Percentiles rank a stretch among this genome's conserved stretches.
phyloP scores from a whole-genome alignment of 805 yeast genomes.

The Cyberlindnera euphorbiae region DNA sequence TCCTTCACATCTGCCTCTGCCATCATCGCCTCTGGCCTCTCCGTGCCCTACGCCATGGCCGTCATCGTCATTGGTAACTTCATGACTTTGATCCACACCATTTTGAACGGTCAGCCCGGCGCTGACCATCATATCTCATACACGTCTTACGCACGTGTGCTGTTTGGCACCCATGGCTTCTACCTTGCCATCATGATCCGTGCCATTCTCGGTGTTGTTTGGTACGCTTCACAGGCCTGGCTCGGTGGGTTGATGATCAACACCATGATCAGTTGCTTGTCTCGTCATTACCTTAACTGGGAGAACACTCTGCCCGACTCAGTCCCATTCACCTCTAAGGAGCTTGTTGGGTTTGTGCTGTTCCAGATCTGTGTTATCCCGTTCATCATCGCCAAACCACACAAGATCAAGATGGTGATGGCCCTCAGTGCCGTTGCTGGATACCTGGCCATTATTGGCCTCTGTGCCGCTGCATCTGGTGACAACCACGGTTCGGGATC shows the following conservation, averaged over 20 bases:
- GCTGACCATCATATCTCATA: slow-evolving; percentile 46
- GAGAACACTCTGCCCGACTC: slow-evolving; percentile 7
- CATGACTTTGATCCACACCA: slow-evolving; percentile 39
- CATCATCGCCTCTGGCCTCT: slow-evolving; percentile 39
- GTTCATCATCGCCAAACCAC: slow-evolving; percentile 2
- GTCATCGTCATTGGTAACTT: slow-evolving; percentile 39
- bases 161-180: slow-evolving; percentile 43
- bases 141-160: slow-evolving; percentile 40
- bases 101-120: slow-evolving; percentile 45
- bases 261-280: slow-evolving; percentile 1
- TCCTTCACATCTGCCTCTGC: slow-evolving; percentile 45
- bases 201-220: slow-evolving; percentile 30
- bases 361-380: slow-evolving; percentile 5
- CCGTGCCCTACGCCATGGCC: slow-evolving; percentile 42
- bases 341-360: slow-evolving; percentile 4
- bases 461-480: slow-evolving; percentile 4
- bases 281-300: slow-evolving; percentile 1
- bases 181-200: slow-evolving; percentile 36
- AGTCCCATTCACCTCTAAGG: slow-evolving; percentile 5
- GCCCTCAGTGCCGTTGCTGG: background rate
- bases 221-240: slow-evolving; percentile 8
- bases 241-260: slow-evolving; percentile 7
- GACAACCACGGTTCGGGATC: slow-evolving; percentile 8
- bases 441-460: slow-evolving; percentile 2
- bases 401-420: slow-evolving; percentile 1